phyloP scores from a whole-genome alignment of 208 protist species.

The Willaertia magna region DNA sequence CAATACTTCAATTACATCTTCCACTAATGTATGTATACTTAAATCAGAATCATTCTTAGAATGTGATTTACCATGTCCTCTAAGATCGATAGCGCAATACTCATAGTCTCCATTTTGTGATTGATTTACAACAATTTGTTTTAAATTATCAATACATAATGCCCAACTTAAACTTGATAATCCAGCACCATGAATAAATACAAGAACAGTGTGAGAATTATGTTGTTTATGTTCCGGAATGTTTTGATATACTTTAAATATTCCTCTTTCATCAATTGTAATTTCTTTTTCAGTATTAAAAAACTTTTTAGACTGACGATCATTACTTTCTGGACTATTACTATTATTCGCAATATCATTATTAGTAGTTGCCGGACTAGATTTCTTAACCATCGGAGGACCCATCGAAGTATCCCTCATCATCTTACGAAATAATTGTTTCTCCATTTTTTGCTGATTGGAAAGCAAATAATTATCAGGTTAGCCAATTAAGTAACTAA shows the following conservation, averaged over 20 bases:
- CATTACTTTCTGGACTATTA: too few species aligned
- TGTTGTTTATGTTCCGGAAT: not conserved
- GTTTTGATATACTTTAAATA: not conserved
- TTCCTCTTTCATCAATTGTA: not conserved
- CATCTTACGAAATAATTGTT: too few species aligned
- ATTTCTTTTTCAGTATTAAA: too few species aligned
- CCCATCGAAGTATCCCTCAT: too few species aligned
- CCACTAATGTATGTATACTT: conserved; percentile 44
- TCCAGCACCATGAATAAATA: conserved; percentile 71
- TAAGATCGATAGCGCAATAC: conserved; percentile 52
- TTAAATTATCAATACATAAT: conserved; percentile 35
- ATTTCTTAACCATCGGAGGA: too few species aligned
- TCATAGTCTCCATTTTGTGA: not conserved
- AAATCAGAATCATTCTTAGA: conserved; percentile 46
- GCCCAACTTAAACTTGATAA: conserved; percentile 58
- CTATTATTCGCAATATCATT: too few species aligned
- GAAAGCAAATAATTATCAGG: too few species aligned
- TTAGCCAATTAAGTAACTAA: too few species aligned
- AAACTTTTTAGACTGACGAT: too few species aligned
- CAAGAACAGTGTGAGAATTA: conserved; percentile 37
- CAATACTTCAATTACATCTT: conserved; percentile 48
- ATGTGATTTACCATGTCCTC: conserved; percentile 59
- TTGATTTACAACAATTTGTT: conserved; percentile 7
- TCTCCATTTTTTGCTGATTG: too few species aligned
- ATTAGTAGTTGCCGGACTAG: too few species aligned